Percentiles rank a stretch among this genome's conserved stretches.
phyloP scores from a whole-genome alignment of 176 grass and related monocot genomes.

The Eleusine coracana region DNA sequence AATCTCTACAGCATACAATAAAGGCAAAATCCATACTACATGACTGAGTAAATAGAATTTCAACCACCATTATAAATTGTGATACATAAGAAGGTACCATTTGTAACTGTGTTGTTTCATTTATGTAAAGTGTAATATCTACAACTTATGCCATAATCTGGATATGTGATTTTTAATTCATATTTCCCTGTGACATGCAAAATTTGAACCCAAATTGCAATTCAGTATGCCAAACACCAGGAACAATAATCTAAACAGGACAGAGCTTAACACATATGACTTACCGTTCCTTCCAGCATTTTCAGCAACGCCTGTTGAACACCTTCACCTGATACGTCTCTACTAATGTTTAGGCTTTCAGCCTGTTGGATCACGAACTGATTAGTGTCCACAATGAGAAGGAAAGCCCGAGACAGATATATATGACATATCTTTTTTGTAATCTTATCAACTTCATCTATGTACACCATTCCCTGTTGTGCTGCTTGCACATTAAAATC shows the following conservation, averaged over 20 bases:
- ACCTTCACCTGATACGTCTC: slow-evolving; percentile 99
- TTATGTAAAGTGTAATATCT: slow-evolving; percentile 15
- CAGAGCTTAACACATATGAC: slow-evolving; percentile 37
- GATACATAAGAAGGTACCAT: neutral
- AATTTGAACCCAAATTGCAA: neutral
- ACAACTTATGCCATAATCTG: slow-evolving; percentile 1
- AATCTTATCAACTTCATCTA: slow-evolving; percentile 99
- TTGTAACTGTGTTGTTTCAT: neutral
- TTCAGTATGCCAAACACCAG: slow-evolving; percentile 1
- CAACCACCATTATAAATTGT: neutral
- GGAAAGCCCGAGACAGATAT: slow-evolving; percentile 26
- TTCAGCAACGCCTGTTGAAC: slow-evolving; percentile 97
- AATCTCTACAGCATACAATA: slow-evolving; percentile 11
- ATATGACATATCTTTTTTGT: slow-evolving; percentile 78
- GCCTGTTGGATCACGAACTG: slow-evolving; percentile 59
- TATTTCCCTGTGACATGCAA: slow-evolving; percentile 1
- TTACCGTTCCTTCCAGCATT: slow-evolving; percentile 99
- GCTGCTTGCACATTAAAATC: slow-evolving; percentile 99
- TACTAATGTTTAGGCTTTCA: slow-evolving; percentile 97
- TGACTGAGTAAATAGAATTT: slow-evolving; percentile 6
- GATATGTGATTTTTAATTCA: neutral
- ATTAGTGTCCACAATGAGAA: slow-evolving; percentile 26
- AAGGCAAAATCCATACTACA: neutral
- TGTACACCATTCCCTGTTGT: slow-evolving; percentile 99
- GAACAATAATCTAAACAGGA: slow-evolving; percentile 12